Evolutionary conservation across 345 rosid species (phyloP), one percentile per base, ranked within the genome.

Genomic region (Psidium friedrichsthalianum): DNA sequence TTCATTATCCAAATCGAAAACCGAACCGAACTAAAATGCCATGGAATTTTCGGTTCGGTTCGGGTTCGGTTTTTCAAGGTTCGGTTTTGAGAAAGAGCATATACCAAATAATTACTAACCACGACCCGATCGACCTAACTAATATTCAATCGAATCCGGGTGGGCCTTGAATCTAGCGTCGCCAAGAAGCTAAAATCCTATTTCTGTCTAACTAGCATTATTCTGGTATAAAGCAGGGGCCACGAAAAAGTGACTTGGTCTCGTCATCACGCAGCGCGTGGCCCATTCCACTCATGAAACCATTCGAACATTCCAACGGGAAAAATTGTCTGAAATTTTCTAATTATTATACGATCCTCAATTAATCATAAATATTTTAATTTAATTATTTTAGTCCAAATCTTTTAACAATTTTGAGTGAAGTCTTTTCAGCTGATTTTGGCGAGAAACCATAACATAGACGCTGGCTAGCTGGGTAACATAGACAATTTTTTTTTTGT

Each of bases 361-460:
- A n/a, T n/a, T n/a, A n/a, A 0, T 61, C 16, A 3, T 61, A 29
- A 61, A 16, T 0, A 0, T 15, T 14, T 15, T 0, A 3, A 7
- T 29, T 29, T 8, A 4, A 8, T 1, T 7, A 64, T 61, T 14
- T 3, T 15, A 2, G 3, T 3, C 1, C 0, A 61, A 61, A 29
- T 0, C 18, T 15, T 29, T 14, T 29, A 22, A 8, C 2, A 61
- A 61, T 61, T 29, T 16, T 2, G 11, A 29, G 16, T 15, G 0
- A 16, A 61, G 0, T 15, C 21, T 1, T 29, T 16, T 6, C 8
- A 1, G 2, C 18, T 3, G 3, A 61, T 27, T 29, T 61, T 15
- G 8, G 2, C 1, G 2, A 0, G 5, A 61, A 61, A 29, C 8
- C 8, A 61, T 11, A 3, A 15, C 0, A 0, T 61, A 0, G 0